phyloP scores from a whole-genome alignment of 768 basidiomycete genomes.

The Paxillus ammoniavirescens region DNA sequence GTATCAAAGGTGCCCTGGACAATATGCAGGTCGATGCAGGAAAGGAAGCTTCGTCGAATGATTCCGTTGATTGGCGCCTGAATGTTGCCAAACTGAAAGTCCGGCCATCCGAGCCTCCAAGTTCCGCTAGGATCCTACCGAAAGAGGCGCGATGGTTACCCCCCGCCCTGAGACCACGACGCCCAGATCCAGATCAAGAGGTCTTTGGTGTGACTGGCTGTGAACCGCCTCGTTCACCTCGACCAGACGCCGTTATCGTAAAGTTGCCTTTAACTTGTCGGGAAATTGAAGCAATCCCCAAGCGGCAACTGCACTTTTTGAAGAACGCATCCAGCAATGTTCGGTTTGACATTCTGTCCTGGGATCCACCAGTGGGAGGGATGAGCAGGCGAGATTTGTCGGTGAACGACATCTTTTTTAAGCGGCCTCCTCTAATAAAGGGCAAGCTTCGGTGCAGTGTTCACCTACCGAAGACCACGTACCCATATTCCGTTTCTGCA shows the following conservation, averaged over 20 bases:
- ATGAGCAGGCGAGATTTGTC: conserved; percentile 62
- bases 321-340: conserved; percentile 36
- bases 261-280: conserved; percentile 47
- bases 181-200: conserved; percentile 41
- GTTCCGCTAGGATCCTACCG: conserved; percentile 14
- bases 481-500: conserved; percentile 6
- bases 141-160: conserved; percentile 55
- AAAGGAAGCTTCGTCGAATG: conserved; percentile 17
- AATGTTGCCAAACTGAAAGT: conserved; percentile 21
- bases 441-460: conserved; percentile 37
- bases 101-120: conserved; percentile 15
- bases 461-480: conserved; percentile 29
- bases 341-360: conserved; percentile 67
- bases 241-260: conserved; percentile 39
- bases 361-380: conserved; percentile 67
- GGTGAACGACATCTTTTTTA: conserved; percentile 65
- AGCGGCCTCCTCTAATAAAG: conserved; percentile 34
- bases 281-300: conserved; percentile 43
- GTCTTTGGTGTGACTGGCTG: conserved; percentile 44
- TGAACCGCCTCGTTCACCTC: conserved; percentile 50
- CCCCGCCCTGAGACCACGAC: conserved; percentile 47
- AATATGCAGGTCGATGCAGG: conserved; percentile 56
- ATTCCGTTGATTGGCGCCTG: conserved; percentile 21
- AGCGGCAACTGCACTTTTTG: conserved; percentile 46
- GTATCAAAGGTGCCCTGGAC: conserved; percentile 79